Evolutionary conservation across 257 asterid species (phyloP), one percentile per base, ranked within the genome.

Genomic region (Solanum virginianum): DNA sequence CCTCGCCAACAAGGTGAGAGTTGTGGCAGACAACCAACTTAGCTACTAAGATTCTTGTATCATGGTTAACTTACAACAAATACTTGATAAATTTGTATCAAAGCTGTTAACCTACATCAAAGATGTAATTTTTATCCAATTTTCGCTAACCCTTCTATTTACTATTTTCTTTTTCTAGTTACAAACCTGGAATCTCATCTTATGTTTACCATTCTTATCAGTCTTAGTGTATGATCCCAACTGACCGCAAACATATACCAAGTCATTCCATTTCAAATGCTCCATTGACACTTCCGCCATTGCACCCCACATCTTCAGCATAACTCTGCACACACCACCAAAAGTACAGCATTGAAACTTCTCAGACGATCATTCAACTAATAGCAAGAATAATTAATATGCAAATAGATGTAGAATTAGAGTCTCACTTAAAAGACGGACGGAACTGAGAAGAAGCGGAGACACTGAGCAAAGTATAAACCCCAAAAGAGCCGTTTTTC

Each of bases 241-340:
- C 82, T 43, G 45, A 63, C 99, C 98, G 53, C 91, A 89, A 86
- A 94, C 97, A 62, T 91, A 94, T 16, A 96, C 85, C 10, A 91
- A 85, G 87, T 96, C 98, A 39, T 81, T 45, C 1, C 83, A 92
- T 90, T 91, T 95, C 81, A 96, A 86, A 92, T 94, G 92, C 86
- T 90, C 83, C 75, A 87, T 80, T 2, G 94, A 86, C 55, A 90
- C 79, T 84, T 90, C 89, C 47, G 94, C 97, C 87, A 93, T 88
- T 82, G 90, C 89, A 83, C n/a, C 4, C 98, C 97, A 87, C 86
- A 95, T 91, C 18, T 57, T 88, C 85, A 96, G 91, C 93, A 84
- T 6, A 59, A 96, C 54, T 69, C 98, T 92, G 90, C 72, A 43
- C 49, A 29, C 81, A 85, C 24, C 36, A 85, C 39, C 75, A 66